These are phyloP conservation scores for Ploettnerulaceae sp. DNA, from an alignment of 2,329 filamentous ascomycete species.

Conservation along the genomic window DNA sequence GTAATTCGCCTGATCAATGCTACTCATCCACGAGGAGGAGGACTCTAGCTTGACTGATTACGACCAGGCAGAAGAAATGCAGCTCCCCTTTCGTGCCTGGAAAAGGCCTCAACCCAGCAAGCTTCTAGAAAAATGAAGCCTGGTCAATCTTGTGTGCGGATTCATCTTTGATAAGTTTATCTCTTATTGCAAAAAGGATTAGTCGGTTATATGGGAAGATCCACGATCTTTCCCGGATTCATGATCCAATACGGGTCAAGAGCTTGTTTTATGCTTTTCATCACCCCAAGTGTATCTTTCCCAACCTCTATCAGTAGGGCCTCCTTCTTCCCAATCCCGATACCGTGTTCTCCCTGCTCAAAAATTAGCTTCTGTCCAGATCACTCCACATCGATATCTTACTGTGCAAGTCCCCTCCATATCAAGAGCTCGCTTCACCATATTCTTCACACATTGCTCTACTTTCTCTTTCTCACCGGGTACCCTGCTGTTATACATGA, in stretches of 20 bases:
- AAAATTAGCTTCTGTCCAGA: not conserved
- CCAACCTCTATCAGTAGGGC: constrained; percentile 76
- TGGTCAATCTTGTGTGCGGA: too few species aligned
- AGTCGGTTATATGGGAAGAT: constrained; percentile 43
- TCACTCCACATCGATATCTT: constrained; percentile 20
- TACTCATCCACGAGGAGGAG: constrained; percentile 22
- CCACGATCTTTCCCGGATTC: constrained; percentile 91
- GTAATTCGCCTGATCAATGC: constrained; percentile 11
- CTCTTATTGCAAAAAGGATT: not conserved
- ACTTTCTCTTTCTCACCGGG: constrained; percentile 68
- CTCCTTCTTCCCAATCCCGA: constrained; percentile 83
- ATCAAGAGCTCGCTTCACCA: constrained; percentile 84
- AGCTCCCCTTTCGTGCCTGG: too few species aligned
- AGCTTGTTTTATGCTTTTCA: constrained; percentile 78
- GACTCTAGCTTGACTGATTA: constrained; percentile 12
- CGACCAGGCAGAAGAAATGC: not conserved
- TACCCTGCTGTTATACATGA: constrained; percentile 75
- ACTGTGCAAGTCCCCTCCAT: constrained; percentile 90
- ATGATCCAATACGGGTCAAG: constrained; percentile 84
- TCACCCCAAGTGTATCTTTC: constrained; percentile 72
- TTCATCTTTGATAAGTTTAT: not conserved
- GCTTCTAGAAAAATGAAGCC: too few species aligned
- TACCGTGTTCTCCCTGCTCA: constrained; percentile 68
- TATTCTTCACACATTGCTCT: constrained; percentile 77
- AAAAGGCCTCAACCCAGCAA: too few species aligned